Percentiles rank a stretch among this genome's conserved stretches.
Evolutionary conservation across 2,329 filamentous ascomycete genomes (phyloP).

Genomic region (Xylogone sp.): DNA sequence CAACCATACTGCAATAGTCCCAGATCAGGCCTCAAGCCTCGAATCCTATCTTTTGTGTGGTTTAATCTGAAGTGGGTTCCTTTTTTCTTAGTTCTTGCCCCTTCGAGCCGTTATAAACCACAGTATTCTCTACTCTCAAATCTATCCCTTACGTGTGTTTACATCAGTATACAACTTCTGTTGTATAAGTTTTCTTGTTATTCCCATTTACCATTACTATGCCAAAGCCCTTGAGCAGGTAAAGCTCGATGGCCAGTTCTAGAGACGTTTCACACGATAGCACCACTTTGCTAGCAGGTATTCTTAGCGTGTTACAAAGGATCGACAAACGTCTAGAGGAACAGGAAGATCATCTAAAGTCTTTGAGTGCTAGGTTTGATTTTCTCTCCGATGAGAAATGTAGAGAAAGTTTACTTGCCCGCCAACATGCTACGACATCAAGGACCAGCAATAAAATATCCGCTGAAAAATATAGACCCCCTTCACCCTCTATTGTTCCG

Average conservation of each 20-base stretch:
- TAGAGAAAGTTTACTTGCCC: neutral
- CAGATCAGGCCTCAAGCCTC: slow-evolving; percentile 25
- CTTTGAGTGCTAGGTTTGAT: slow-evolving; percentile 1
- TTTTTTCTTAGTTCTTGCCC: neutral
- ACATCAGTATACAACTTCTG: no score
- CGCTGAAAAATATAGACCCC: neutral
- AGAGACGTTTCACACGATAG: neutral
- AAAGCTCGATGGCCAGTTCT: neutral
- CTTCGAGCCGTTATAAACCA: no score
- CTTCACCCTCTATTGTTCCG: neutral
- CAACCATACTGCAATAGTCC: slow-evolving; percentile 30
- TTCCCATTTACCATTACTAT: no score
- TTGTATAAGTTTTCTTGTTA: no score
- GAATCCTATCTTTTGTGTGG: slow-evolving; percentile 18
- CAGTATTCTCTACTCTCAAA: no score
- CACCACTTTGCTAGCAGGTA: slow-evolving; percentile 2
- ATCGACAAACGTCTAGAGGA: slow-evolving; percentile 5
- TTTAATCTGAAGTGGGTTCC: neutral
- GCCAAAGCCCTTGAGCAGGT: neutral
- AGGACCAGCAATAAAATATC: neutral
- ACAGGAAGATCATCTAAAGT: neutral
- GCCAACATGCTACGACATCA: neutral
- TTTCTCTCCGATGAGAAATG: neutral
- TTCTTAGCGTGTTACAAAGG: slow-evolving; percentile 5
- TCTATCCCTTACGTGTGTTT: no score